Conservation (phyloP, 176 grass and related monocot species). For the Pontederia paniculata region DNA sequence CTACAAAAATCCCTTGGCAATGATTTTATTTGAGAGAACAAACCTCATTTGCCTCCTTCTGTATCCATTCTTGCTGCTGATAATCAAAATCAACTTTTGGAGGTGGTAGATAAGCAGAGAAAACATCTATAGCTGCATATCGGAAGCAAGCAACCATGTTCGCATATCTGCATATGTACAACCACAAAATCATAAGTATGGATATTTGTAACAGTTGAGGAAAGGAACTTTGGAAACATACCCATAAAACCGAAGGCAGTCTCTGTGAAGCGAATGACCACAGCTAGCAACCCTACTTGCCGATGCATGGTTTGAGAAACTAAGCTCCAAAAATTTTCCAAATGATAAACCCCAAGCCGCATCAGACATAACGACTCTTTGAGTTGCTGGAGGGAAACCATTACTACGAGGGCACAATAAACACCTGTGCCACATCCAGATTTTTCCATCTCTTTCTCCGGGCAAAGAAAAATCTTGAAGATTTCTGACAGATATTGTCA, state of each 20-base stretch:
- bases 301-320: slow-evolving; percentile 91
- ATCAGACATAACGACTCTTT: slow-evolving; percentile 82
- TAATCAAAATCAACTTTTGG: slow-evolving; percentile 82
- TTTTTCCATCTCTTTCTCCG: slow-evolving; percentile 76
- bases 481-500: slow-evolving; percentile 96
- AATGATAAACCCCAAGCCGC: slow-evolving; percentile 97
- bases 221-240: slow-evolving; percentile 18
- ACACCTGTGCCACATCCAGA: slow-evolving; percentile 99
- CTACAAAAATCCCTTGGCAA: slow-evolving; percentile 10
- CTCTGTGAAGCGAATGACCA: slow-evolving; percentile 90
- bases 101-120: slow-evolving; percentile 82
- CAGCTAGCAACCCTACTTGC: slow-evolving; percentile 89
- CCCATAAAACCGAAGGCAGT: slow-evolving; percentile 95
- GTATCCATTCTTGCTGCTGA: slow-evolving; percentile 71
- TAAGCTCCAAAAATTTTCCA: slow-evolving; percentile 98
- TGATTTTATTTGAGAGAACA: slow-evolving; percentile 22
- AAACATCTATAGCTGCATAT: slow-evolving; percentile 70
- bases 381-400: slow-evolving; percentile 85
- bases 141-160: slow-evolving; percentile 86
- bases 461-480: slow-evolving; percentile 49
- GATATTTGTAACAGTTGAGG: no score
- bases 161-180: slow-evolving; percentile 48
- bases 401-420: slow-evolving; percentile 67
- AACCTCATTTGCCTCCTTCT: slow-evolving; percentile 82
- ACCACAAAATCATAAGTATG: no score